A percentile compares a stretch with the other conserved stretches of the same genome.
Conservation (phyloP, 495 filamentous ascomycete species). For the Annulohypoxylon moriforme region DNA sequence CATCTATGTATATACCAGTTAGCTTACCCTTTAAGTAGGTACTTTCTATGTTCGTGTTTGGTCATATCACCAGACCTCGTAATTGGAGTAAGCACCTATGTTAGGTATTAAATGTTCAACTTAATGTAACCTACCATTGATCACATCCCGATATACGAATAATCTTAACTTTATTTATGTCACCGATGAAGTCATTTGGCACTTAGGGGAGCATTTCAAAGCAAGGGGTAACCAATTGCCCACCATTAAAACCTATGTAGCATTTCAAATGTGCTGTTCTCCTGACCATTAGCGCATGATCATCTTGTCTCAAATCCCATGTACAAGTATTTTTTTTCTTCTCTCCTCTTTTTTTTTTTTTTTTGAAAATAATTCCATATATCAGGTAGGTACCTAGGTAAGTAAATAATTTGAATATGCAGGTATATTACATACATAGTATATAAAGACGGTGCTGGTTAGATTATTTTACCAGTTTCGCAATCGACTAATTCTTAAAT, state of each 20-base stretch:
- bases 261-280: conserved; percentile 23
- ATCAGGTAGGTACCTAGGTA: no score
- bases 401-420: no score
- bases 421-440: not conserved
- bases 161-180: conserved; percentile 6
- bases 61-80: no score
- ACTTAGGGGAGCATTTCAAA: no score
- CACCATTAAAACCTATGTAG: no score
- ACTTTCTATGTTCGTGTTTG: no score
- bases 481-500: no score
- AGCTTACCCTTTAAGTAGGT: no score
- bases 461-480: no score
- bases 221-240: no score
- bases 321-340: not conserved
- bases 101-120: no score
- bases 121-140: conserved; percentile 29
- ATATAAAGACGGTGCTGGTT: conserved; percentile 27
- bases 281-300: conserved; percentile 26
- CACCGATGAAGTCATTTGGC: not conserved
- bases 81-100: not conserved
- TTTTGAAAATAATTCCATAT: not conserved
- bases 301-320: conserved; percentile 17
- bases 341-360: not conserved
- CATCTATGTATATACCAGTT: no score
- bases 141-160: not conserved